Evolutionary conservation across 371 early-diverging fungal genomes (phyloP), one percentile per base, ranked within the genome.

Genomic region (Lichtheimia hyalospora): DNA sequence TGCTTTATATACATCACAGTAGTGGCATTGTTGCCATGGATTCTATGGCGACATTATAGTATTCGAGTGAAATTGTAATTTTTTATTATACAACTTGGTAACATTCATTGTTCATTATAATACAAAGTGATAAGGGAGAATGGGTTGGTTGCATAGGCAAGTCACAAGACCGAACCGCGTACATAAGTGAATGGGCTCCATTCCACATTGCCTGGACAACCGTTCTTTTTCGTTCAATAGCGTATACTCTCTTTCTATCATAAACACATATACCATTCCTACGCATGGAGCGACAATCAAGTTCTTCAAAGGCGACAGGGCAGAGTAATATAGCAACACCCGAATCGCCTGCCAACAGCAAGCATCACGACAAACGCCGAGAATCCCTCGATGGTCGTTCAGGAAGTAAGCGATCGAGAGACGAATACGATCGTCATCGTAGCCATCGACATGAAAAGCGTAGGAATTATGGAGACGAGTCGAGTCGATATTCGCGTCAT

Each of bases 391-490:
- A 46, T 46, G 46, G 46, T 46, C 46, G 40, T 20, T 12, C 40
- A 34, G 52, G 27, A 46, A 58, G 63, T 25, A 54, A 63, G 39
- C 57, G 63, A 46, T 57, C 58, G 20, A 63, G 63, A 49, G 63
- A 63, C 48, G 63, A 63, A 16, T 58, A 57, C 46, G 63, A 63
- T 53, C 57, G 55, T 10, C 52, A 52, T 18, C 28, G 52, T 8
- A 28, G 63, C 28, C 57, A 58, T 54, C 62, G 50, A 41, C 42
- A 63, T 24, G 63, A 63, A 16, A 63, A 60, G 54, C 61, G 61
- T 3, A 40, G 61, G 7, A 60, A 49, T 46, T 53, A 60, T 44
- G 54, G 57, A 41, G 62, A 63, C 43, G 53, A 53, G 16, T 53
- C 53, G 25, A 23, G 51, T 25, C 54, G 34, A 27, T 20, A 41